Percentiles rank a stretch among this genome's conserved stretches.
These are phyloP conservation scores for Aphanomyces cochlioides DNA, from an alignment of 352 stramenopile species.

Conservation along the genomic window DNA sequence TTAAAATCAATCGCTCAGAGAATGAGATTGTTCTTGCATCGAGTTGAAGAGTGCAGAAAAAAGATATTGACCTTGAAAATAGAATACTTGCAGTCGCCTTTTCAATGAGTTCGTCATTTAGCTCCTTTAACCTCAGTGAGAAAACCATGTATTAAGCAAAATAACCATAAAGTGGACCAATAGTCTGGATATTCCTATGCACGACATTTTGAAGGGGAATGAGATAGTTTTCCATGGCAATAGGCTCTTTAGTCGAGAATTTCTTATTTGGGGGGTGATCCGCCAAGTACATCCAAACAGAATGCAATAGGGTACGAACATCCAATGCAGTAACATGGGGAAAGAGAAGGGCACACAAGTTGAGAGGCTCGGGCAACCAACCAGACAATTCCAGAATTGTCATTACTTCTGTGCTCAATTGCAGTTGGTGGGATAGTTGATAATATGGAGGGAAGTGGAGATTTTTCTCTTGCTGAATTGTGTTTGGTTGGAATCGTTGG, in stretches of 20 bases:
- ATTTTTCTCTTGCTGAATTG: constrained; percentile 58
- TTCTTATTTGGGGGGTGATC: constrained; percentile 51
- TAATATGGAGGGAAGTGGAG: constrained; percentile 77
- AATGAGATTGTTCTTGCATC: too few species aligned
- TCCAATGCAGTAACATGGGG: constrained; percentile 62
- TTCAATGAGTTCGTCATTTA: too few species aligned
- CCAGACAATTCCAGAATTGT: constrained; percentile 49
- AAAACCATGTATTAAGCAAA: constrained; percentile 34
- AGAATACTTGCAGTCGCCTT: too few species aligned
- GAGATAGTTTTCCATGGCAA: constrained; percentile 66
- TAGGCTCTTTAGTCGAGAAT: neutral
- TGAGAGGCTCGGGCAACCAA: constrained; percentile 58
- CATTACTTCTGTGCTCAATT: constrained; percentile 62
- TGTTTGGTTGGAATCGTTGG: constrained; percentile 43
- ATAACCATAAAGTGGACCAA: constrained; percentile 65
- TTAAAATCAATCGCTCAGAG: too few species aligned
- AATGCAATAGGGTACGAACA: constrained; percentile 74
- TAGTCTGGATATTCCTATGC: constrained; percentile 68
- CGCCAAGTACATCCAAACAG: constrained; percentile 78
- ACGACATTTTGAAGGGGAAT: constrained; percentile 70
- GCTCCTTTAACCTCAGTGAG: too few species aligned
- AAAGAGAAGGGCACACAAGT: constrained; percentile 51
- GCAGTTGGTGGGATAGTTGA: constrained; percentile 67
- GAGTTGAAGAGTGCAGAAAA: too few species aligned
- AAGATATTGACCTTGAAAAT: too few species aligned